Percentiles rank a stretch among this genome's conserved stretches.
phyloP scores from a whole-genome alignment of 2,329 filamentous ascomycete genomes.

The Botryotinia calthae region DNA sequence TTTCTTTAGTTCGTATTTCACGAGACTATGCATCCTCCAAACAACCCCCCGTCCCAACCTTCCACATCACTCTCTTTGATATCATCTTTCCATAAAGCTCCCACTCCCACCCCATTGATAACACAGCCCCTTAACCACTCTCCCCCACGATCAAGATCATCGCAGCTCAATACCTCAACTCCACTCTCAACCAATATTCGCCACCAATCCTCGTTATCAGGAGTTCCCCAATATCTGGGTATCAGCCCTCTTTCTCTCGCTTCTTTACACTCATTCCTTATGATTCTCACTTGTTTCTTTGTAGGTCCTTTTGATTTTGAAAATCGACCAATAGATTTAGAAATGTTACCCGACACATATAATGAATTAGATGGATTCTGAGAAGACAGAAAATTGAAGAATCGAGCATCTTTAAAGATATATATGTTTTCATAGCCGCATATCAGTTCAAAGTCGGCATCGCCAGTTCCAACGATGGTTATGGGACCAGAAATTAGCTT shows the following conservation, averaged over 20 bases:
- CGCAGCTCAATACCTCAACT: conserved; percentile 45
- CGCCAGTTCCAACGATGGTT: conserved; percentile 51
- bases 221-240: conserved; percentile 46
- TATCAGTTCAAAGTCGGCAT: conserved; percentile 42
- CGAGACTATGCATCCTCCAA: background rate
- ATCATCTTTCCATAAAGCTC: background rate
- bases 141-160: conserved; percentile 33
- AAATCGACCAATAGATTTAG: conserved; percentile 22
- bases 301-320: conserved; percentile 19
- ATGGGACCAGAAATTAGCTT: conserved; percentile 41
- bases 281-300: conserved; percentile 27
- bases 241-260: conserved; percentile 42
- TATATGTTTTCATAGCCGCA: conserved; percentile 42
- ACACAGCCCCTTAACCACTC: conserved; percentile 5
- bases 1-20: background rate
- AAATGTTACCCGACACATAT: conserved; percentile 29
- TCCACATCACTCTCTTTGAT: background rate
- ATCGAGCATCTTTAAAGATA: conserved; percentile 49
- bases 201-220: conserved; percentile 43
- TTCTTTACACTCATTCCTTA: conserved; percentile 32
- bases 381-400: conserved; percentile 31
- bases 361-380: conserved; percentile 30
- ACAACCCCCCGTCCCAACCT: background rate
- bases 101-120: background rate
- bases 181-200: conserved; percentile 40